A percentile compares a stretch with the other conserved stretches of the same genome.
These are phyloP conservation scores for Boletus subluridellus DNA, from an alignment of 1,284 basidiomycete genomes.

Conservation along the genomic window DNA sequence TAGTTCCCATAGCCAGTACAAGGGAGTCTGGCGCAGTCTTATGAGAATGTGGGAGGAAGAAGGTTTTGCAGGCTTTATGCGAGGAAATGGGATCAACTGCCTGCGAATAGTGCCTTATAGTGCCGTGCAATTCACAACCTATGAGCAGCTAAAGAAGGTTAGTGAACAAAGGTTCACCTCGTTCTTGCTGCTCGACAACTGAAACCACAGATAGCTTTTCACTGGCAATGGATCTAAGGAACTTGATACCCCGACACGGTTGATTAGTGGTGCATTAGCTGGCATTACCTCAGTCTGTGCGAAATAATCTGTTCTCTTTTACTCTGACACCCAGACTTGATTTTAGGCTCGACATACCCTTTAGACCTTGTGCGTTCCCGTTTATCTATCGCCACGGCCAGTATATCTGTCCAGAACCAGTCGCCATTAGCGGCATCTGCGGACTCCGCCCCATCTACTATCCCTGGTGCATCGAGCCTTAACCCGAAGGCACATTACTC, in stretches of 20 bases:
- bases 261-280: constrained; percentile 83
- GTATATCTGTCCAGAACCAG: constrained; percentile 45
- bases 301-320: constrained; percentile 23
- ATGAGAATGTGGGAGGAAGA: constrained; percentile 90
- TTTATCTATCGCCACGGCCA: constrained; percentile 87
- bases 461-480: constrained; percentile 52
- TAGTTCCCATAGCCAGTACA: constrained; percentile 64
- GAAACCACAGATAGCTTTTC: constrained; percentile 54
- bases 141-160: constrained; percentile 85
- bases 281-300: constrained; percentile 86
- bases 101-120: constrained; percentile 80
- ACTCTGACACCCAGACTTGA: constrained; percentile 18
- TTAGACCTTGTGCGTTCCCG: constrained; percentile 91
- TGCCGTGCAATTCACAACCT: constrained; percentile 86
- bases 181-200: constrained; percentile 9
- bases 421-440: constrained; percentile 23
- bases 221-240: constrained; percentile 63
- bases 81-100: constrained; percentile 91
- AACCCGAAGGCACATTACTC: constrained; percentile 38
- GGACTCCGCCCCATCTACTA: constrained; percentile 39
- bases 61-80: constrained; percentile 89
- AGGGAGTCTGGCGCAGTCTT: constrained; percentile 78
- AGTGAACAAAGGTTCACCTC: constrained; percentile 13
- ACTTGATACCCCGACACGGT: constrained; percentile 79
- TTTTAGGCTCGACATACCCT: constrained; percentile 82